Percentiles rank a stretch among this genome's conserved stretches.
Conservation (phyloP, 805 yeast genomes). For the Saccharomyces paradoxus region DNA sequence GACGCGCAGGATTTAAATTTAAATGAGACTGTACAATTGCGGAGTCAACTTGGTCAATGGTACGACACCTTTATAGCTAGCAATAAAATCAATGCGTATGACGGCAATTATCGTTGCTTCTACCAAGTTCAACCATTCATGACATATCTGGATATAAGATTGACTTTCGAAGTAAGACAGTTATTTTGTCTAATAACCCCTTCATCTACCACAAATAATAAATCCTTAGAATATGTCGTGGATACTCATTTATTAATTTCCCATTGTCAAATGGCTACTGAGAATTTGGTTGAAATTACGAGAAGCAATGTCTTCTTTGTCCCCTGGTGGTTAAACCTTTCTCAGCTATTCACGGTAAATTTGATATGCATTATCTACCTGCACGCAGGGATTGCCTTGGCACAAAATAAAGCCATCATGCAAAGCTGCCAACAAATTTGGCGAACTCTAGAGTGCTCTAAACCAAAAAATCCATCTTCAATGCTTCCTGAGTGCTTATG, state of each 20-base stretch:
- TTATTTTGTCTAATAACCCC: slow-evolving; percentile 15
- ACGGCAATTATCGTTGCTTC: neutral
- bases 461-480: slow-evolving; percentile 26
- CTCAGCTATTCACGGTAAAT: slow-evolving; percentile 39
- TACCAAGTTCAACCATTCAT: slow-evolving; percentile 15
- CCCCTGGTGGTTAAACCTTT: slow-evolving; percentile 49
- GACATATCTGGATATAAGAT: slow-evolving; percentile 17
- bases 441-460: slow-evolving; percentile 23
- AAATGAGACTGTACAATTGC: slow-evolving; percentile 9
- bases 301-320: slow-evolving; percentile 26
- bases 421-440: slow-evolving; percentile 15
- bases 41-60: slow-evolving; percentile 14
- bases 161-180: slow-evolving; percentile 18
- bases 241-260: slow-evolving; percentile 8
- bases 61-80: neutral
- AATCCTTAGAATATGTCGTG: slow-evolving; percentile 5
- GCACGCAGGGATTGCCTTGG: slow-evolving; percentile 33
- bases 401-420: slow-evolving; percentile 8
- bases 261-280: slow-evolving; percentile 14
- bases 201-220: slow-evolving; percentile 4
- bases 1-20: slow-evolving; percentile 15
- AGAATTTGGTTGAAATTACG: slow-evolving; percentile 27
- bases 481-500: slow-evolving; percentile 59
- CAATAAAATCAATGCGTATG: neutral
- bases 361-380: slow-evolving; percentile 35